These are phyloP conservation scores for Dactylonectria estremocensis DNA, from an alignment of 2,329 filamentous ascomycete genomes.

Conservation along the genomic window DNA sequence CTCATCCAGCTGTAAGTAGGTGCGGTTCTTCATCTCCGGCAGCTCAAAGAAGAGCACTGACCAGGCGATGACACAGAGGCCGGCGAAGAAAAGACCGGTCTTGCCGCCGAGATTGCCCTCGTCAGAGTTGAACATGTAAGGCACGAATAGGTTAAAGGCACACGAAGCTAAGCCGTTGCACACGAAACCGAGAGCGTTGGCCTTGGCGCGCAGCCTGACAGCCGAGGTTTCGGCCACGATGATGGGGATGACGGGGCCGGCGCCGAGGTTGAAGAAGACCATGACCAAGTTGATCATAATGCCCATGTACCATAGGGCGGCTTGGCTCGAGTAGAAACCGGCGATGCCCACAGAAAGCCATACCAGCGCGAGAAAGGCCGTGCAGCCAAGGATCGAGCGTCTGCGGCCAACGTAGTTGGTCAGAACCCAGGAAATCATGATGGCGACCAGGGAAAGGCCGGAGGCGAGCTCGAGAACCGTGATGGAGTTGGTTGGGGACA, in stretches of 20 bases:
- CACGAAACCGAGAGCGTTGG: neutral
- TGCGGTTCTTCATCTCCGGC: constrained; percentile 1
- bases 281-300: neutral
- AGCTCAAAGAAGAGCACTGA: neutral
- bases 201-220: constrained; percentile 1
- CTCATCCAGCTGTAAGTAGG: neutral
- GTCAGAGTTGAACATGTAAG: constrained; percentile 2
- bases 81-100: neutral
- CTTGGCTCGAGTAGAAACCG: neutral
- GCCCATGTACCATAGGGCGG: neutral
- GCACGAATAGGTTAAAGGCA: neutral
- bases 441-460: neutral
- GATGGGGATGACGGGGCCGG: neutral
- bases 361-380: neutral
- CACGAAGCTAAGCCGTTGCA: neutral
- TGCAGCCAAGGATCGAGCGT: neutral
- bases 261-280: neutral
- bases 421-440: neutral
- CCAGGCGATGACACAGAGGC: neutral
- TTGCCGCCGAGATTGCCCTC: constrained; percentile 7
- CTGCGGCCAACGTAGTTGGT: neutral
- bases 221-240: neutral
- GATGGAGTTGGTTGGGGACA: neutral
- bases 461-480: neutral
- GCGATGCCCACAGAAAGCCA: constrained; percentile 10